These are phyloP conservation scores for Lyophyllum atratum DNA, from an alignment of 768 basidiomycete genomes.

Conservation along the genomic window DNA sequence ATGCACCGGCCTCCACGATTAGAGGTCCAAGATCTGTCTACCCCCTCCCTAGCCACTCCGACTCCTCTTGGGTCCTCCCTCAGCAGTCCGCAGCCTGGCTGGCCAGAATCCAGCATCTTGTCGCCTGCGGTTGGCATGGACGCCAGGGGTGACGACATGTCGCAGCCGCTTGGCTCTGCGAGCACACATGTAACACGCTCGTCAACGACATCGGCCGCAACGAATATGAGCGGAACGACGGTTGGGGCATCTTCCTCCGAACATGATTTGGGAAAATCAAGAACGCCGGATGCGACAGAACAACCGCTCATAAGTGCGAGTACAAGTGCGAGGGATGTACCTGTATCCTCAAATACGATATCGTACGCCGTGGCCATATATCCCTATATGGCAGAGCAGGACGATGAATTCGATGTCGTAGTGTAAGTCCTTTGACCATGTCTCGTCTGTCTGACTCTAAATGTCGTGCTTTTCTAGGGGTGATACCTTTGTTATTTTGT, in stretches of 20 bases:
- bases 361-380: slow-evolving; percentile 98
- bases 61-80: slow-evolving; percentile 51
- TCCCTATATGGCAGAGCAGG: slow-evolving; percentile 97
- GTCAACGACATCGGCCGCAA: slow-evolving; percentile 32
- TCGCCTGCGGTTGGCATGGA: slow-evolving; percentile 53
- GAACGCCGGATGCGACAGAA: slow-evolving; percentile 15
- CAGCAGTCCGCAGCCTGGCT: slow-evolving; percentile 71
- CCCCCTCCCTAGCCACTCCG: slow-evolving; percentile 54
- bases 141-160: slow-evolving; percentile 40
- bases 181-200: slow-evolving; percentile 1
- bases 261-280: slow-evolving; percentile 26
- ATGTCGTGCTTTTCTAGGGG: slow-evolving; percentile 50
- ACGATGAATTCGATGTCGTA: slow-evolving; percentile 97
- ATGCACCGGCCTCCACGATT: slow-evolving; percentile 65
- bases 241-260: slow-evolving; percentile 27
- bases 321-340: slow-evolving; percentile 40
- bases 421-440: slow-evolving; percentile 60
- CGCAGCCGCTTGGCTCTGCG: slow-evolving; percentile 38
- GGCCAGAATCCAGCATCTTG: slow-evolving; percentile 67
- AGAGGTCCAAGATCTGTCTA: slow-evolving; percentile 65
- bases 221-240: slow-evolving; percentile 27
- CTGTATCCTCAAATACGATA: slow-evolving; percentile 52
- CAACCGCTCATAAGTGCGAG: slow-evolving; percentile 20
- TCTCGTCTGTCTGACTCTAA: slow-evolving; percentile 7
- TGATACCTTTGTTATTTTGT: slow-evolving; percentile 91